These are phyloP conservation scores for Babesia divergens DNA, from an alignment of 169 alveolate genomes.

Conservation along the genomic window DNA sequence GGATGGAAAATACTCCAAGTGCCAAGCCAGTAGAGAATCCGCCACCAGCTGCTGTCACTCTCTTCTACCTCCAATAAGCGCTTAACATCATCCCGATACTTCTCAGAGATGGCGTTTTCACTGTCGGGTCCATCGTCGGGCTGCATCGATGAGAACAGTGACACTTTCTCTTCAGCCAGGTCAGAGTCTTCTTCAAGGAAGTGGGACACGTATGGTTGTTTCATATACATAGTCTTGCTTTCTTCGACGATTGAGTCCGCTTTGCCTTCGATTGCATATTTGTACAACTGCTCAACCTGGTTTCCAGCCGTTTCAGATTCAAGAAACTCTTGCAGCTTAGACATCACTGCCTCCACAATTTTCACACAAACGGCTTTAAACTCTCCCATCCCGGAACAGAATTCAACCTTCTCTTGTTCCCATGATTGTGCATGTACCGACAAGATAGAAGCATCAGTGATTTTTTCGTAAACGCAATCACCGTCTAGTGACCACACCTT, in stretches of 20 bases:
- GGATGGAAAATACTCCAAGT: constrained; percentile 16
- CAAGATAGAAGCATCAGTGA: not conserved
- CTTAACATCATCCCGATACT: not conserved
- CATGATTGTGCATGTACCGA: not conserved
- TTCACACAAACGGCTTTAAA: not conserved
- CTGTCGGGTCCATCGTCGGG: no score
- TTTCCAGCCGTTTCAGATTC: no score
- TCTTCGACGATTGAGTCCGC: not conserved
- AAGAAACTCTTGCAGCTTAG: no score
- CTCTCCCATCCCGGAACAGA: not conserved
- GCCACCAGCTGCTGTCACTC: not conserved
- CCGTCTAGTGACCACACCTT: no score
- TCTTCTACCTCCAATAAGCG: not conserved
- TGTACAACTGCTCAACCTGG: no score
- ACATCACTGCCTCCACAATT: not conserved
- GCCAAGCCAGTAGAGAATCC: not conserved
- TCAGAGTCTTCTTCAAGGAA: not conserved
- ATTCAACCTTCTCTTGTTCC: not conserved
- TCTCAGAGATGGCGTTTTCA: not conserved
- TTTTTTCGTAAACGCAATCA: not conserved
- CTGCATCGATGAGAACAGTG: no score
- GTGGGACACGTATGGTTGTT: no score
- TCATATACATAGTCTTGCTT: not conserved
- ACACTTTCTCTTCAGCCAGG: no score
- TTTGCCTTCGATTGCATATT: no score